A percentile compares a stretch with the other conserved stretches of the same genome.
These are phyloP conservation scores for Calonectria pseudoreteaudii DNA, from an alignment of 2,329 filamentous ascomycete genomes.

Conservation along the genomic window DNA sequence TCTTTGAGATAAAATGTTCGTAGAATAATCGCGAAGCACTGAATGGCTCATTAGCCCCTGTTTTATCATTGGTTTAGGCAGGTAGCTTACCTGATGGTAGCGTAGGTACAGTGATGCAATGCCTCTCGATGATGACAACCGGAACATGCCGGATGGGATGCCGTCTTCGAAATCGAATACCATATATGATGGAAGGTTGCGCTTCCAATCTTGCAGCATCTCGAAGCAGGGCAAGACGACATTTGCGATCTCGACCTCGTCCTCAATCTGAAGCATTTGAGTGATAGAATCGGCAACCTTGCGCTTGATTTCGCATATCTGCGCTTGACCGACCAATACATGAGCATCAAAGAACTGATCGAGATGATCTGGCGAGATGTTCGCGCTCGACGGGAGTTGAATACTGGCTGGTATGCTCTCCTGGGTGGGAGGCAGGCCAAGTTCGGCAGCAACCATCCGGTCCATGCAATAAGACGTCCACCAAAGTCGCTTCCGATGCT, in stretches of 20 bases:
- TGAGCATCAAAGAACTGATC: conserved; percentile 20
- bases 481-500: conserved; percentile 19
- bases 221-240: conserved; percentile 1
- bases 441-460: conserved; percentile 19
- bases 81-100: conserved; percentile 13
- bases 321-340: conserved; percentile 3
- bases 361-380: background rate
- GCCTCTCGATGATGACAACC: conserved; percentile 14
- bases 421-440: conserved; percentile 12
- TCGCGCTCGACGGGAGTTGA: background rate
- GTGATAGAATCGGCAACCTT: conserved; percentile 6
- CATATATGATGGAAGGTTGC: conserved; percentile 4
- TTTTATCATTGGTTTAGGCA: background rate
- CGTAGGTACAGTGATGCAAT: conserved; percentile 20
- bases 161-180: conserved; percentile 8
- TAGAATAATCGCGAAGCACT: conserved; percentile 21
- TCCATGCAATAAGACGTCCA: conserved; percentile 27
- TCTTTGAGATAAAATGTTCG: conserved; percentile 19
- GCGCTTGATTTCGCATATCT: conserved; percentile 22
- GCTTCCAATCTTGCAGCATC: conserved; percentile 11
- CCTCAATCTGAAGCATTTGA: background rate
- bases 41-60: background rate
- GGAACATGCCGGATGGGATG: conserved; percentile 7
- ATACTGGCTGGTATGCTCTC: background rate
- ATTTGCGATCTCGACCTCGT: background rate